A percentile compares a stretch with the other conserved stretches of the same genome.
phyloP scores from a whole-genome alignment of 2,329 filamentous ascomycete genomes.

The Calonectria pteridis region DNA sequence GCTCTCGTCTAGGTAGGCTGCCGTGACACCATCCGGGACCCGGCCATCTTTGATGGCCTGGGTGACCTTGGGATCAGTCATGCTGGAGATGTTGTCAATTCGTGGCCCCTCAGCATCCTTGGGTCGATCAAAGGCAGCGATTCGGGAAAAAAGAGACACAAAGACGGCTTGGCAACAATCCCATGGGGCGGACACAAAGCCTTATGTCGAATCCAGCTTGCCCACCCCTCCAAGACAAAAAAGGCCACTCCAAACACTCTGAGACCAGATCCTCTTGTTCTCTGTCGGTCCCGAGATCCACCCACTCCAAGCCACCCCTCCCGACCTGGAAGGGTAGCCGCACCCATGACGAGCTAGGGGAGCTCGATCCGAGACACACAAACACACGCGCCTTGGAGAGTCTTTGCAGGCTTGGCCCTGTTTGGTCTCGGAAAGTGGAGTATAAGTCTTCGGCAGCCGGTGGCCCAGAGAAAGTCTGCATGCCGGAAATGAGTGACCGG shows the following conservation, averaged over 20 bases:
- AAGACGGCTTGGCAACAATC: background rate
- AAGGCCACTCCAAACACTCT: background rate
- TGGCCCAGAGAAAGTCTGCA: background rate
- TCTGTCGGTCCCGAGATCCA: background rate
- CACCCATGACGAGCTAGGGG: background rate
- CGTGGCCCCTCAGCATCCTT: background rate
- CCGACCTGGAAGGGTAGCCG: background rate
- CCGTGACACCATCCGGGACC: conserved; percentile 51
- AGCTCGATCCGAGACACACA: background rate
- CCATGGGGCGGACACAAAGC: background rate
- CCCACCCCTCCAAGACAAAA: background rate
- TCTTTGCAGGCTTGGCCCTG: background rate
- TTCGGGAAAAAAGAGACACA: background rate
- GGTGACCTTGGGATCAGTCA: conserved; percentile 43
- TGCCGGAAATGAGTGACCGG: conserved; percentile 17
- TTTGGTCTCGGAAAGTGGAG: conserved; percentile 10
- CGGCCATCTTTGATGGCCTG: conserved; percentile 51
- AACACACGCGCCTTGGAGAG: background rate
- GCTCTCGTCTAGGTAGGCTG: conserved; percentile 51
- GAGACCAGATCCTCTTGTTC: background rate
- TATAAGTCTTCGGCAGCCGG: background rate
- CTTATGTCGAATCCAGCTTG: background rate
- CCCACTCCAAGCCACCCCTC: too few species aligned
- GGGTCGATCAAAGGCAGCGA: background rate
- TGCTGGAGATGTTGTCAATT: conserved; percentile 8